Evolutionary conservation across 2,329 filamentous ascomycete species (phyloP).

Genomic region (Fusarium odoratissimum): DNA sequence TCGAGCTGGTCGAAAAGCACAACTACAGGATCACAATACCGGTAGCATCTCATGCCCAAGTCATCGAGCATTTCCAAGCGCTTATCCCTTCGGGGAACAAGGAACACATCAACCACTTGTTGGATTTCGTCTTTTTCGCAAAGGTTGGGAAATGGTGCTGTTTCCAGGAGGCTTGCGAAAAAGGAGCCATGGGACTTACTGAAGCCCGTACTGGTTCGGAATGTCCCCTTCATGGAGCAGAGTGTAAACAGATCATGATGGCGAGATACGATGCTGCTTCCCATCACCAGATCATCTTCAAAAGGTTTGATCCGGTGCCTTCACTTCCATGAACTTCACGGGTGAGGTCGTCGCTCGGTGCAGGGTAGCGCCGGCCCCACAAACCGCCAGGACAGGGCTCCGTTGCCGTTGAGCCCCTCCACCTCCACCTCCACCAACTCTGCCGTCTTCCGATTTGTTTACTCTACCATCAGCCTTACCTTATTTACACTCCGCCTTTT

Average conservation of each 20-base stretch:
- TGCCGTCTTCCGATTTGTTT: conserved; percentile 34
- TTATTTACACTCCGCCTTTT: conserved; percentile 41
- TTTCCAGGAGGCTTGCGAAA: too few species aligned
- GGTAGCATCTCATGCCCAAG: not conserved
- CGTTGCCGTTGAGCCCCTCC: conserved; percentile 11
- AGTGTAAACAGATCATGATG: too few species aligned
- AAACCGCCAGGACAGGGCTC: conserved; percentile 1
- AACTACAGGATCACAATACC: too few species aligned
- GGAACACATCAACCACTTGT: accelerated
- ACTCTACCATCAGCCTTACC: conserved; percentile 36
- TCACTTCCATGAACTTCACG: not conserved
- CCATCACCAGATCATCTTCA: not conserved
- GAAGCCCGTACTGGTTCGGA: too few species aligned
- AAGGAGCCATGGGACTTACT: too few species aligned
- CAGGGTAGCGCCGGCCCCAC: conserved; percentile 37
- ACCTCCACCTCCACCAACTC: conserved; percentile 17
- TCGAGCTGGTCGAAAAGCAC: too few species aligned
- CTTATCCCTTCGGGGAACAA: accelerated
- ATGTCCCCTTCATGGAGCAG: too few species aligned
- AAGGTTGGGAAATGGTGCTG: too few species aligned
- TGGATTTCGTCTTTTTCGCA: not conserved
- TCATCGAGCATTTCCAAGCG: accelerated
- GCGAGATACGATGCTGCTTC: too few species aligned
- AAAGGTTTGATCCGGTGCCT: too few species aligned
- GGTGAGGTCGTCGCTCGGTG: not conserved